Evolutionary conservation across 75 land plant genomes (phyloP).

Genomic region (Adiantum capillusveneris): DNA sequence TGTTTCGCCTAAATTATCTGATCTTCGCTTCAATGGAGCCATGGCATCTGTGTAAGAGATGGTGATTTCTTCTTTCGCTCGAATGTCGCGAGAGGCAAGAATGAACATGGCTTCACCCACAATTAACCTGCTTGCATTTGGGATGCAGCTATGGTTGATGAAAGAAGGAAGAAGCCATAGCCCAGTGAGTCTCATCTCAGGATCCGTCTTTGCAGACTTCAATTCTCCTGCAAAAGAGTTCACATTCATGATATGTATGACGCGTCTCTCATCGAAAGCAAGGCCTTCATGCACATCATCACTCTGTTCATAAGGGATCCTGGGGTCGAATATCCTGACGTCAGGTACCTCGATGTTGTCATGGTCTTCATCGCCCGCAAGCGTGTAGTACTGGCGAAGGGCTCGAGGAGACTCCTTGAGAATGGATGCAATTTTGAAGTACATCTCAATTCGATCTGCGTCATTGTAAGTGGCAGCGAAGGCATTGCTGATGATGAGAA

Average conservation of each 20-base stretch:
- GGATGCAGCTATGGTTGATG: constrained; percentile 12
- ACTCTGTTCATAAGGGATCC: neutral
- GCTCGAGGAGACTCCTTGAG: neutral
- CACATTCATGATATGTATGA: neutral
- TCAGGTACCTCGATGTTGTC: neutral
- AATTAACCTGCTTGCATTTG: constrained; percentile 2
- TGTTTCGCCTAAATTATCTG: neutral
- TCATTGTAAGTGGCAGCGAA: constrained; percentile 5
- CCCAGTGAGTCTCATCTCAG: neutral
- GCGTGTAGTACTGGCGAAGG: neutral
- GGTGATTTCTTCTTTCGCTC: constrained; percentile 5
- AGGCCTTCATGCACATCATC: neutral
- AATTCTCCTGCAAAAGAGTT: neutral
- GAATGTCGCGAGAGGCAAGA: neutral
- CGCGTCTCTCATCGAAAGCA: neutral
- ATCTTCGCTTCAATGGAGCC: neutral
- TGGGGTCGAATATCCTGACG: neutral
- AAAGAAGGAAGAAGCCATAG: constrained; percentile 15
- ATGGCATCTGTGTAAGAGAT: constrained; percentile 4
- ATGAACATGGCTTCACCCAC: constrained; percentile 14
- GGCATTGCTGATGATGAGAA: constrained; percentile 1
- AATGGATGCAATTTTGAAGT: neutral
- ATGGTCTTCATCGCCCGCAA: neutral
- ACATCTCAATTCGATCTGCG: neutral
- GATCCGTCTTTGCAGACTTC: neutral